Base-by-base conservation (phyloP, 371 early-diverging fungal species). In the Syncephalastrum monosporum region DNA sequence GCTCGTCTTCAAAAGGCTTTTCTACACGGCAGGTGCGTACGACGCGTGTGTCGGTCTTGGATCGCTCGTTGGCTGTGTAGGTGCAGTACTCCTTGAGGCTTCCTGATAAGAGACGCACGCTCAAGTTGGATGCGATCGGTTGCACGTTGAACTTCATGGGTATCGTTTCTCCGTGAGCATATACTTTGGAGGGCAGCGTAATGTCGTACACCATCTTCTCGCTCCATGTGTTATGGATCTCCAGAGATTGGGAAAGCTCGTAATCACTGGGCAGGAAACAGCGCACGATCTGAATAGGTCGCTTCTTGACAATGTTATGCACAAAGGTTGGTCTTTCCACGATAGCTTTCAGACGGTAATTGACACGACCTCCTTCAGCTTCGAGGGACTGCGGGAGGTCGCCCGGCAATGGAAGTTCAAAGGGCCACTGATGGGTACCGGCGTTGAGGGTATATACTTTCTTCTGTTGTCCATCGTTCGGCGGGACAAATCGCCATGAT, bases 301-400 rank as follows among this genome's bases (percentile, higher is more conserved):
- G 56, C 42, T 73, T 77, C 46, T 69, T 69, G 19, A 64, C 45
- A 1, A 67, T 51, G 47, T 77, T 77, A 4, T 69, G 73, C 4
- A 69, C 50, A 58, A 73, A 71, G 4, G 69, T 65, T 1, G 77
- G 71, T 12, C 77, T 71, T 45, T 77, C 77, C 10, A 73, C 67
- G 3, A 60, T 50, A 5, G 74, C 77, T 27, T 77, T 77, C 5
- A 77, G 49, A 14, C 67, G 57, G 53, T 77, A 77, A 13, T 50
- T 42, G 4, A 77, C 71, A 42, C 64, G 60, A 12, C 73, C 79
- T n/a, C 65, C 68, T 52, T 67, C 71, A 14, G 71, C 63, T 44
- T 75, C 73, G n/a, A 78, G 25, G 0, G 79, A 71, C 53, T 75
- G 71, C 8, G 79, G 79, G 10, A 78, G 57, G 51, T 78, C 61